Evolutionary conservation across 176 grass and related monocot genomes (phyloP).

Genomic region (Bonia amplexicaulis): DNA sequence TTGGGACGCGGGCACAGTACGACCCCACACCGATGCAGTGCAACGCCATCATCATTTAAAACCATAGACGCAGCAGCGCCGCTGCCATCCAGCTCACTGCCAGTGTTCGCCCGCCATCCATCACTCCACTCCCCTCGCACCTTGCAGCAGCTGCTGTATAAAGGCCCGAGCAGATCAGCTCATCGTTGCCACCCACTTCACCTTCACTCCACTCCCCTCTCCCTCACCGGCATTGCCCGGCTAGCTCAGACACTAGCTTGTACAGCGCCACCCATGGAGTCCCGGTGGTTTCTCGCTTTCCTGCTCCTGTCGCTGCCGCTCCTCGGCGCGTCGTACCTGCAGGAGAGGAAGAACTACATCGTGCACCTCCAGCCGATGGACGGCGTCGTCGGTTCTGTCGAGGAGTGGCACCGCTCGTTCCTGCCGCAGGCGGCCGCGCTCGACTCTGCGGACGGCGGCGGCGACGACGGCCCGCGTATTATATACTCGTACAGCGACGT

Average conservation of each 20-base stretch:
- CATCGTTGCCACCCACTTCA: background rate
- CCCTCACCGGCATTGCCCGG: background rate
- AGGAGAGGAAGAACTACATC: slow-evolving; percentile 69
- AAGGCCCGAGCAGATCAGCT: slow-evolving; percentile 2
- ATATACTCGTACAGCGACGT: slow-evolving; percentile 72
- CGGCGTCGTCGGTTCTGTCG: background rate
- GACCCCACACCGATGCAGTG: background rate
- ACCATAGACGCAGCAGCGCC: background rate
- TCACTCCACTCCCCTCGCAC: slow-evolving; percentile 2
- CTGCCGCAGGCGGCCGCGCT: slow-evolving; percentile 20
- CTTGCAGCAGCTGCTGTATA: background rate
- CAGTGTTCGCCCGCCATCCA: slow-evolving; percentile 33
- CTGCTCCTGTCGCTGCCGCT: background rate
- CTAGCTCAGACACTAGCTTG: background rate
- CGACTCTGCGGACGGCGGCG: slow-evolving; percentile 3
- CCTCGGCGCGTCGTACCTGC: slow-evolving; percentile 28
- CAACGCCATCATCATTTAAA: slow-evolving; percentile 39
- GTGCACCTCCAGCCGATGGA: slow-evolving; percentile 49
- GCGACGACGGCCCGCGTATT: slow-evolving; percentile 32
- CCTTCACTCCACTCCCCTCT: background rate
- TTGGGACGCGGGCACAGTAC: slow-evolving; percentile 7
- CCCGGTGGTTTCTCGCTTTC: background rate
- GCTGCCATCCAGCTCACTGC: slow-evolving; percentile 60
- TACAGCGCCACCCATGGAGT: background rate
- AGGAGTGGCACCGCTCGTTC: slow-evolving; percentile 75